phyloP scores from a whole-genome alignment of 768 basidiomycete species.

The Daedaleopsis sinensis region DNA sequence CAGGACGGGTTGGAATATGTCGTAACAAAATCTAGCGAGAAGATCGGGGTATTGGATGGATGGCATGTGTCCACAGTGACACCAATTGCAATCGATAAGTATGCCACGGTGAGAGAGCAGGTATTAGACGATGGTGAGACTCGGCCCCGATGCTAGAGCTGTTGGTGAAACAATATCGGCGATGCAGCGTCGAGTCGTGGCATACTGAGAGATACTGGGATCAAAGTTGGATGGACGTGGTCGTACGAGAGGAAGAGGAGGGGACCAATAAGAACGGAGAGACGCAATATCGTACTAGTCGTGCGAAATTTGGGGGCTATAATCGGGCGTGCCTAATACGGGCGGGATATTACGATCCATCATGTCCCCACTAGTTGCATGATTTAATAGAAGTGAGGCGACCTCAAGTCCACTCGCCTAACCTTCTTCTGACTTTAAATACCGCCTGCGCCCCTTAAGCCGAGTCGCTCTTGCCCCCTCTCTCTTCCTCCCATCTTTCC shows the following conservation, averaged over 20 bases:
- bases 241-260: conserved; percentile 11
- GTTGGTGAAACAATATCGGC: not conserved
- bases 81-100: no score
- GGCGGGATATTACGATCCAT: conserved; percentile 8
- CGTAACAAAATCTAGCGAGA: not conserved
- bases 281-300: conserved; percentile 2
- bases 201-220: not conserved
- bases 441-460: conserved; percentile 10
- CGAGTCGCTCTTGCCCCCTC: conserved; percentile 10
- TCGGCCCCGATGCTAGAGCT: not conserved
- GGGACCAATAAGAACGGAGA: conserved; percentile 8
- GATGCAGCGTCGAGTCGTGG: not conserved
- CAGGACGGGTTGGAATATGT: not conserved
- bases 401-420: conserved; percentile 20
- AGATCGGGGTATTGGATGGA: not conserved
- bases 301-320: conserved; percentile 24
- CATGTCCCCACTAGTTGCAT: conserved; percentile 28
- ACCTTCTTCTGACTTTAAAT: conserved; percentile 23
- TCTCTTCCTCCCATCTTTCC: conserved; percentile 11
- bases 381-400: conserved; percentile 31
- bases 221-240: not conserved
- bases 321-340: conserved; percentile 9
- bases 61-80: no score
- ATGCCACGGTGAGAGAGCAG: no score
- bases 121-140: not conserved